These are phyloP conservation scores for Magnolia officinalis DNA, from an alignment of 164 flowering plant genomes.

Conservation along the genomic window DNA sequence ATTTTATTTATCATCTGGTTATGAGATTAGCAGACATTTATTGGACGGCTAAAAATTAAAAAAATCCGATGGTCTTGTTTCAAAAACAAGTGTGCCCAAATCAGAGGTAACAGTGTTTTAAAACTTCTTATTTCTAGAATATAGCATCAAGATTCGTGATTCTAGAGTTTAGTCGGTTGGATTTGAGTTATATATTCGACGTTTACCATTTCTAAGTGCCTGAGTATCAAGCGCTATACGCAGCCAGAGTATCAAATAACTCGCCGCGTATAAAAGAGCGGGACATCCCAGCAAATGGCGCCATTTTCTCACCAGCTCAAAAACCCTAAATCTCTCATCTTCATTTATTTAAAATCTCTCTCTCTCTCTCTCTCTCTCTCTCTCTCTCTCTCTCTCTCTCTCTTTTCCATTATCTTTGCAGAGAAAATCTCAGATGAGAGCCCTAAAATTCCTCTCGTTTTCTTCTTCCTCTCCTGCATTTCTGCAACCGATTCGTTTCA, in stretches of 20 bases:
- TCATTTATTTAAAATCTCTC: too few species aligned
- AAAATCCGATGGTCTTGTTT: too few species aligned
- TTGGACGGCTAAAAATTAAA: too few species aligned
- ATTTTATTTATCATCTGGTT: too few species aligned
- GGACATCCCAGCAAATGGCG: neutral
- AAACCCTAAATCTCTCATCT: neutral
- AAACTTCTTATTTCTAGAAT: too few species aligned
- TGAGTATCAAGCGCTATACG: neutral
- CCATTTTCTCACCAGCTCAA: neutral
- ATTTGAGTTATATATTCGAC: too few species aligned
- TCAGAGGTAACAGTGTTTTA: too few species aligned
- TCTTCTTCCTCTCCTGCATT: neutral
- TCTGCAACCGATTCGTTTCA: neutral
- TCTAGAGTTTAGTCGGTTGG: too few species aligned
- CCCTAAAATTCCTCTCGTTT: neutral
- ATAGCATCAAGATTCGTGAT: too few species aligned
- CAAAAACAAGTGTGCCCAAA: too few species aligned
- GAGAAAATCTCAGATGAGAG: neutral
- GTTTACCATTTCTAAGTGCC: neutral
- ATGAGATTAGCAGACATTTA: too few species aligned
- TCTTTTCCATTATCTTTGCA: neutral
- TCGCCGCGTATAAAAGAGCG: neutral
- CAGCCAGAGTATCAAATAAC: neutral
- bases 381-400: neutral
- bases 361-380: too few species aligned